Evolutionary conservation across 768 basidiomycete species (phyloP).

Genomic region (Rhodotorula sphaerocarpa): DNA sequence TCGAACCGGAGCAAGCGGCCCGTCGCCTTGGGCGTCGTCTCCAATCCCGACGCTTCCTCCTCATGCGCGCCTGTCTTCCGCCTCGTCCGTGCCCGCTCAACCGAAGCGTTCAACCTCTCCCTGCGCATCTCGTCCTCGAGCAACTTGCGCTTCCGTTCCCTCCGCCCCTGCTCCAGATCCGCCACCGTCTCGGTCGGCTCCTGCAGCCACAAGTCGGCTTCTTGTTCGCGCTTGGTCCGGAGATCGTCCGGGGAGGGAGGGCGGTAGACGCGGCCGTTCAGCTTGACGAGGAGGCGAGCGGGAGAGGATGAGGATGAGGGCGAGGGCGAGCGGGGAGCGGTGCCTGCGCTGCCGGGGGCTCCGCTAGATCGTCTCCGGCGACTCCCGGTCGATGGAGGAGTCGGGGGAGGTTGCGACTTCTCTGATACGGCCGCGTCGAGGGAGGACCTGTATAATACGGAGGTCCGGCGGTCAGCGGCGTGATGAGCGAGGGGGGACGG

Average conservation of each 20-base stretch:
- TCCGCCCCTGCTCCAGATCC: constrained; percentile 6
- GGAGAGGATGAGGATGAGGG: neutral
- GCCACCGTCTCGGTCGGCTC: constrained; percentile 29
- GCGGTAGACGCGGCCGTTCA: constrained; percentile 32
- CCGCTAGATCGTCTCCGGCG: too few relatives aligned
- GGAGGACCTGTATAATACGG: too few relatives aligned
- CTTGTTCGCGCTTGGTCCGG: constrained; percentile 2
- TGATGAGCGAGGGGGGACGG: too few relatives aligned
- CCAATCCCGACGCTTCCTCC: neutral
- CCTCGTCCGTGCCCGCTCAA: too few relatives aligned
- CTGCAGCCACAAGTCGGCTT: constrained; percentile 20
- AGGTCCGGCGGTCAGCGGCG: too few relatives aligned
- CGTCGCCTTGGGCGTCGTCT: neutral
- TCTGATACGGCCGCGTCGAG: too few relatives aligned
- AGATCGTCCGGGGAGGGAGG: constrained; percentile 14
- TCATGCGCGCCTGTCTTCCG: too few relatives aligned
- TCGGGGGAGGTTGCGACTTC: constrained; percentile 15
- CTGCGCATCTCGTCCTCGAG: constrained; percentile 20
- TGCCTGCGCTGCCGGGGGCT: neutral
- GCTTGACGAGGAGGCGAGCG: constrained; percentile 19
- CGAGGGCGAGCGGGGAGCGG: neutral
- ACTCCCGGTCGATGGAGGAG: constrained; percentile 12
- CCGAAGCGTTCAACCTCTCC: neutral
- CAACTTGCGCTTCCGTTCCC: constrained; percentile 7
- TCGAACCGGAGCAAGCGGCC: constrained; percentile 10